Conservation (phyloP, 2,329 filamentous ascomycete species). For the Sarocladiaceae sp. region DNA sequence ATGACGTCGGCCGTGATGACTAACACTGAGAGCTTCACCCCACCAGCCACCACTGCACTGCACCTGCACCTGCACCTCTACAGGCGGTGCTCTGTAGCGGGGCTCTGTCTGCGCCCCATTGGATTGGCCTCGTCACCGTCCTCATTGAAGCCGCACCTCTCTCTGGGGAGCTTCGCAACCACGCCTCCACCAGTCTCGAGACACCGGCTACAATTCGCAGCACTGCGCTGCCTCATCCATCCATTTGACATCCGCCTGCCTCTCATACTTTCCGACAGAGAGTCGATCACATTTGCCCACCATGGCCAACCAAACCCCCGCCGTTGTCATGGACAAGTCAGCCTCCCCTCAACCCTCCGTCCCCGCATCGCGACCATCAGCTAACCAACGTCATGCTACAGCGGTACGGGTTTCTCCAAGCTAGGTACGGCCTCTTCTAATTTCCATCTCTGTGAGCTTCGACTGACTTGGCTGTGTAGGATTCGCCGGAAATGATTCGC, state of each 20-base stretch:
- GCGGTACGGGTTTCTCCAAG: constrained; percentile 99
- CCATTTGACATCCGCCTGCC: constrained; percentile 11
- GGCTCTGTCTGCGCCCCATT: constrained; percentile 7
- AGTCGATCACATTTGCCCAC: constrained; percentile 19
- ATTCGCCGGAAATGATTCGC: constrained; percentile 98
- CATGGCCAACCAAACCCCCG: constrained; percentile 98
- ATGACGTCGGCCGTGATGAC: constrained; percentile 6
- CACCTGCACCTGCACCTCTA: neutral
- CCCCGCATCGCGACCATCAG: constrained; percentile 20
- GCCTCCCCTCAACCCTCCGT: constrained; percentile 37
- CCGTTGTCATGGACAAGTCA: constrained; percentile 99
- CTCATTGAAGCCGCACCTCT: constrained; percentile 6
- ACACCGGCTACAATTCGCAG: neutral
- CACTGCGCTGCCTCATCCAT: constrained; percentile 8
- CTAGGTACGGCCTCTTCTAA: constrained; percentile 59
- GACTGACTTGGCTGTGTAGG: constrained; percentile 44
- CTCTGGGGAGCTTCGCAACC: constrained; percentile 10
- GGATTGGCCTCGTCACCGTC: constrained; percentile 9
- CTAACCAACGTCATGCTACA: constrained; percentile 38
- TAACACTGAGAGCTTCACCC: constrained; percentile 6
- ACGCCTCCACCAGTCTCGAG: constrained; percentile 6
- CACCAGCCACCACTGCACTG: constrained; percentile 3
- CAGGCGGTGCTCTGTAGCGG: neutral
- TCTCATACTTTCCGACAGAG: constrained; percentile 14
- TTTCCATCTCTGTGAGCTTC: neutral